These are phyloP conservation scores for Panellus pusillus DNA, from an alignment of 768 basidiomycete species.

Conservation along the genomic window DNA sequence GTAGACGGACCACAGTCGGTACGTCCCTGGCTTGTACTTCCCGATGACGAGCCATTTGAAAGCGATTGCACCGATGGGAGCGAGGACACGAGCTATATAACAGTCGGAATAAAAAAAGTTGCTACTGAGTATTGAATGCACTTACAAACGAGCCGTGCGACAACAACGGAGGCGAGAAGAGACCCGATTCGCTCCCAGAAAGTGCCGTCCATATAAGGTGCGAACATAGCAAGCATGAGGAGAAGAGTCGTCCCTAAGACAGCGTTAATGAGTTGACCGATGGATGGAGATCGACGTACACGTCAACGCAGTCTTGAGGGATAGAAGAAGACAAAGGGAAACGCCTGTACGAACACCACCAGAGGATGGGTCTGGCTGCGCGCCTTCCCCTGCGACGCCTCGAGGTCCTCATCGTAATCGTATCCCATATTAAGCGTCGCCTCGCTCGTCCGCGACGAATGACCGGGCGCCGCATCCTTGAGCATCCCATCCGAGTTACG, in stretches of 20 bases:
- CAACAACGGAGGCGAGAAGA: slow-evolving; percentile 34
- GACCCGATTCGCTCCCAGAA: slow-evolving; percentile 38
- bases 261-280: not conserved
- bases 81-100: slow-evolving; percentile 30
- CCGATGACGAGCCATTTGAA: slow-evolving; percentile 52
- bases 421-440: slow-evolving; percentile 29
- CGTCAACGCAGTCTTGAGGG: slow-evolving; percentile 44
- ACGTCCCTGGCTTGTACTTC: slow-evolving; percentile 36
- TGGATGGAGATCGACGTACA: slow-evolving; percentile 28
- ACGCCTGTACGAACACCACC: slow-evolving; percentile 39
- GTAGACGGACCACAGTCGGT: slow-evolving; percentile 32
- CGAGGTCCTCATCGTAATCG: slow-evolving; percentile 29
- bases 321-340: slow-evolving; percentile 45
- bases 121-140: not conserved
- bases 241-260: slow-evolving; percentile 41
- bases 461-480: not conserved
- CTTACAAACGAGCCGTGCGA: slow-evolving; percentile 29
- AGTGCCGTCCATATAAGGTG: slow-evolving; percentile 26
- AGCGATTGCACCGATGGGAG: slow-evolving; percentile 38
- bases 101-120: not conserved
- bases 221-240: slow-evolving; percentile 36
- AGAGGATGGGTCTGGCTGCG: slow-evolving; percentile 39
- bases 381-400: slow-evolving; percentile 21
- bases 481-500: slow-evolving; percentile 6
- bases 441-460: slow-evolving; percentile 12